A percentile compares a stretch with the other conserved stretches of the same genome.
phyloP scores from a whole-genome alignment of 257 asterid genomes.

The Plantago major region DNA sequence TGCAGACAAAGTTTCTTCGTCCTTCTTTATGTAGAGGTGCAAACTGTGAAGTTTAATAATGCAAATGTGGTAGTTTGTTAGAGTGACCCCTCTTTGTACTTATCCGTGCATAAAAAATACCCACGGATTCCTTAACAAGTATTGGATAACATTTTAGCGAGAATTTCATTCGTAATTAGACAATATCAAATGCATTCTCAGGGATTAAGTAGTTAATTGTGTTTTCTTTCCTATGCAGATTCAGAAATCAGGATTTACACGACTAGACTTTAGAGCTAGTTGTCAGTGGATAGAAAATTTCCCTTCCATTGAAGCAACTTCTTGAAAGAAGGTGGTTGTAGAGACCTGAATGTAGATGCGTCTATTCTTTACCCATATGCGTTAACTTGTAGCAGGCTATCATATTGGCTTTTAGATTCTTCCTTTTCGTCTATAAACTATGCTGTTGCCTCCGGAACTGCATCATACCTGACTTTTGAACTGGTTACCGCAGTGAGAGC shows the following conservation, averaged over 20 bases:
- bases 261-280: conserved; percentile 11
- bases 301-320: conserved; percentile 18
- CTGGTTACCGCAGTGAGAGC: not conserved
- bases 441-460: conserved; percentile 12
- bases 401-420: not conserved
- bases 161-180: too few species aligned
- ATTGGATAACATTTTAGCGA: not conserved
- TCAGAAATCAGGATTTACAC: conserved; percentile 16
- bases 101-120: too few species aligned
- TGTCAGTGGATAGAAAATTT: conserved; percentile 3
- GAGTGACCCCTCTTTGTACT: too few species aligned
- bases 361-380: conserved; percentile 13
- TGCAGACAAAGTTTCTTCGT: not conserved
- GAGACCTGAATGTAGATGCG: conserved; percentile 14
- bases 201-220: not conserved
- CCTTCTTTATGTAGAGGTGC: conserved; percentile 16
- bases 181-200: too few species aligned
- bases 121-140: too few species aligned
- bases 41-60: not conserved
- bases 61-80: too few species aligned
- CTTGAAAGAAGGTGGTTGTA: conserved; percentile 15
- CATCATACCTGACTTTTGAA: not conserved
- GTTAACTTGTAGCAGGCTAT: too few species aligned
- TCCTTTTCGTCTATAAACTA: not conserved
- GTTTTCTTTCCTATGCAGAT: conserved; percentile 28